phyloP scores from a whole-genome alignment of 352 stramenopile genomes.

The Globisporangium abappressorium region DNA sequence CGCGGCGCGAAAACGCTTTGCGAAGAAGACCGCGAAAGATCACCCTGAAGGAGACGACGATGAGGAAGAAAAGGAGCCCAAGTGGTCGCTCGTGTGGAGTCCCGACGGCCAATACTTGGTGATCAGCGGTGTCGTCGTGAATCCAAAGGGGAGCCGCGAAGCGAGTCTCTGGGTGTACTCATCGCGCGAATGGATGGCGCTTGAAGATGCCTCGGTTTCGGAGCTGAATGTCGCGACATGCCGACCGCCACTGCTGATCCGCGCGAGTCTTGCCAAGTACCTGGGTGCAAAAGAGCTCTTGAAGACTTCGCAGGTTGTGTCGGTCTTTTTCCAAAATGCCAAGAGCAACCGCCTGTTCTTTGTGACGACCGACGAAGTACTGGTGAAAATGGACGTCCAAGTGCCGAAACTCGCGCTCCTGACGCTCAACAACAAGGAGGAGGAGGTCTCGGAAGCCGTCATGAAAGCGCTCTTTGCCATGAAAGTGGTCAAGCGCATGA shows the following conservation, averaged over 20 bases:
- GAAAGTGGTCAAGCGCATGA: slow-evolving; percentile 37
- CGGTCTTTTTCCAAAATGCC: slow-evolving; percentile 39
- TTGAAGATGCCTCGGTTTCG: slow-evolving; percentile 13
- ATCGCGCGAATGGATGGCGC: slow-evolving; percentile 30
- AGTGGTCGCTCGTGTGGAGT: slow-evolving; percentile 52
- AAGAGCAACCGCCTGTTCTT: slow-evolving; percentile 38
- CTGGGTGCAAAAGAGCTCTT: slow-evolving; percentile 30
- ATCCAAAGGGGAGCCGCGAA: slow-evolving; percentile 19
- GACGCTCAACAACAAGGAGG: slow-evolving; percentile 23
- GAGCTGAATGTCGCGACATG: too few species aligned
- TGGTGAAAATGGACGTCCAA: slow-evolving; percentile 51
- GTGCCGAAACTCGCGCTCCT: slow-evolving; percentile 39
- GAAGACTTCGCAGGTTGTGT: slow-evolving; percentile 24
- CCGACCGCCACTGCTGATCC: slow-evolving; percentile 24
- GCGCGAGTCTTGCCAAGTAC: slow-evolving; percentile 29
- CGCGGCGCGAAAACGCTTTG: slow-evolving; percentile 6
- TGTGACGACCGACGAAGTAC: slow-evolving; percentile 34
- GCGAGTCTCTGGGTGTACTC: slow-evolving; percentile 47
- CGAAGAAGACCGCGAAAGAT: background rate
- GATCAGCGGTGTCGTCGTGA: slow-evolving; percentile 29
- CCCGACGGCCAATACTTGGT: slow-evolving; percentile 49
- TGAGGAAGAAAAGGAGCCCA: background rate
- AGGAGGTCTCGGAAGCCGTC: slow-evolving; percentile 1
- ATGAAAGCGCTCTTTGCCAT: slow-evolving; percentile 32
- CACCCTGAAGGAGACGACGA: background rate